Base-by-base conservation (phyloP, 1,284 basidiomycete genomes). In the Puccinia polysora region DNA sequence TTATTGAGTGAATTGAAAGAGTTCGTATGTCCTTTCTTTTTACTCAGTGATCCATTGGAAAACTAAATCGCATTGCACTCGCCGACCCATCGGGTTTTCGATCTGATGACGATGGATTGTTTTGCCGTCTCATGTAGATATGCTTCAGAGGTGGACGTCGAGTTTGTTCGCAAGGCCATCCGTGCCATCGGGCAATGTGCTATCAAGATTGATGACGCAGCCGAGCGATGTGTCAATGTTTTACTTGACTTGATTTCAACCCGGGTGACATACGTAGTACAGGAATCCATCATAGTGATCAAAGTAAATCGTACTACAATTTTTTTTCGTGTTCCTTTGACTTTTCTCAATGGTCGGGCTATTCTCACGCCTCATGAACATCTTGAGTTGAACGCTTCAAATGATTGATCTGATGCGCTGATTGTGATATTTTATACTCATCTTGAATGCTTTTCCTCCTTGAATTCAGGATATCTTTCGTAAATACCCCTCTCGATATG, bases 101-200 rank as follows among this genome's bases (percentile, higher is more conserved):
- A n/a, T n/a, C n/a, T n/a, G n/a, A n/a, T 62, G 32, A 30, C 2
- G 6, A n/a, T 12, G 2, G 53, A 34, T 43, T 70, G 67, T 53
- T 74, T 67, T 36, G 14, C 40, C 20, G 28, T 23, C n/a, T n/a
- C n/a, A n/a, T n/a, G 7, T 74, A 94, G 92, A 77, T 98, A 98
- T 80, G 96, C 96, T 0, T 91, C 93, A 1, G 96, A 99, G 80
- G 94, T 97, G 2, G 96, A 98, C 79, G 85, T 98, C 59, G 95
- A 98, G 81, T 98, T 98, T 80, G 94, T 97, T 28, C 87, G 95
- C 59, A 97, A 97, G 80, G 90, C 96, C 3, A 94, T 98, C 15
- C 87, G 94, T 20, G 95, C 93, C 1, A 94, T 99, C 75, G 96
- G 96, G 1, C 88, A 95, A 34, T 83, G 97, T n/a, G 94, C 96